Evolutionary conservation across 2,329 filamentous ascomycete genomes (phyloP).

Genomic region (Zymoseptoria pseudotritici): DNA sequence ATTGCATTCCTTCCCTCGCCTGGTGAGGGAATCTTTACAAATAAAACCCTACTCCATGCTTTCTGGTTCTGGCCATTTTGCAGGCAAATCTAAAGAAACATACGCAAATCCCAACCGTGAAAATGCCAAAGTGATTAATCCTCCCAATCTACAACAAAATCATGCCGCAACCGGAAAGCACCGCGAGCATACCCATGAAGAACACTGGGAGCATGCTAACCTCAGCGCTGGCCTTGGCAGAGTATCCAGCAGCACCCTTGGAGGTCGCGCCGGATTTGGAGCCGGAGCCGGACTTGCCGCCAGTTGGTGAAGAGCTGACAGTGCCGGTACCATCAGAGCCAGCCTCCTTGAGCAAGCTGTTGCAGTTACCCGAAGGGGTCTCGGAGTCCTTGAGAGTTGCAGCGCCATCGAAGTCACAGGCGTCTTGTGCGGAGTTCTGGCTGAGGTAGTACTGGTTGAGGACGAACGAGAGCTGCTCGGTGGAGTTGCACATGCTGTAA

Average conservation of each 20-base stretch:
- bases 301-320: slow-evolving; percentile 44
- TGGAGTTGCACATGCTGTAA: slow-evolving; percentile 67
- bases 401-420: slow-evolving; percentile 66
- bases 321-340: slow-evolving; percentile 53
- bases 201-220: slow-evolving; percentile 21
- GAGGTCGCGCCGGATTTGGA: slow-evolving; percentile 14
- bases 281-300: slow-evolving; percentile 25
- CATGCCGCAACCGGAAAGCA: slow-evolving; percentile 27
- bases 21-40: not conserved
- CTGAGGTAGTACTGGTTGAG: slow-evolving; percentile 65
- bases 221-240: slow-evolving; percentile 13
- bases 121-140: not conserved
- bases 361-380: slow-evolving; percentile 48
- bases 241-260: slow-evolving; percentile 18
- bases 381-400: slow-evolving; percentile 49
- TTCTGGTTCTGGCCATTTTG: not conserved
- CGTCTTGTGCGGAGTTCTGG: slow-evolving; percentile 45
- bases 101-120: not conserved
- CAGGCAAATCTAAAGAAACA: not conserved
- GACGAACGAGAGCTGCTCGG: slow-evolving; percentile 65
- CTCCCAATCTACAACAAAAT: slow-evolving; percentile 23
- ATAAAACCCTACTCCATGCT: not conserved
- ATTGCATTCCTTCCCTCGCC: not conserved
- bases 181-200: slow-evolving; percentile 20
- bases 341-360: slow-evolving; percentile 53